Conservation (phyloP, 371 early-diverging fungal species). For the Mucor racemosus region DNA sequence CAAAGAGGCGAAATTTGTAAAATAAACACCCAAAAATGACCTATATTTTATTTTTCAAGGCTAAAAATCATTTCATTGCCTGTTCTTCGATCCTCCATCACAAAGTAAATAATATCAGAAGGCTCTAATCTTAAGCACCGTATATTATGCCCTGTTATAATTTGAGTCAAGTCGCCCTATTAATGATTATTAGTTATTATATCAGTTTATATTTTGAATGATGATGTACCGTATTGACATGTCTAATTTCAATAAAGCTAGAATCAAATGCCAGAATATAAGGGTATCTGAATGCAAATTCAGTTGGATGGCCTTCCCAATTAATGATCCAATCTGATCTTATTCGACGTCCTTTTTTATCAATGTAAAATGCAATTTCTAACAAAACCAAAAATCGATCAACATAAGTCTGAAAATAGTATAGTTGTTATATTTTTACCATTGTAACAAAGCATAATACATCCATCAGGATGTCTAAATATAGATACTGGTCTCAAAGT, state of each 20-base stretch:
- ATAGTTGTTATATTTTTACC: slow-evolving; percentile 27
- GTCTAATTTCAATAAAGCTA: slow-evolving; percentile 86
- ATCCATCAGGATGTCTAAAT: slow-evolving; percentile 76
- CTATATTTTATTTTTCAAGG: slow-evolving; percentile 1
- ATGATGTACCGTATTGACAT: slow-evolving; percentile 66
- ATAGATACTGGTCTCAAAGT: slow-evolving; percentile 78
- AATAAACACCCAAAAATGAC: background rate
- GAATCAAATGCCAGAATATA: slow-evolving; percentile 89
- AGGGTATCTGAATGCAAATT: slow-evolving; percentile 76
- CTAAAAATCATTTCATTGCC: slow-evolving; percentile 13
- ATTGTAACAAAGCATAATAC: slow-evolving; percentile 90
- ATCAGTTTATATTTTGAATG: background rate
- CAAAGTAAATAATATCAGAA: slow-evolving; percentile 57
- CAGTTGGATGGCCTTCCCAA: slow-evolving; percentile 76
- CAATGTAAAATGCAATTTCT: slow-evolving; percentile 92
- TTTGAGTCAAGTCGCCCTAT: slow-evolving; percentile 12
- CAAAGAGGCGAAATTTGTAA: background rate
- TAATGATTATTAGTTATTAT: too few species aligned
- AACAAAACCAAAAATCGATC: background rate
- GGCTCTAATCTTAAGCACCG: slow-evolving; percentile 60
- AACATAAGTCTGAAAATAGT: background rate
- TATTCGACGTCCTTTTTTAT: slow-evolving; percentile 84
- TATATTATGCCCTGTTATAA: slow-evolving; percentile 66
- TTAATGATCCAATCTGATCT: slow-evolving; percentile 75
- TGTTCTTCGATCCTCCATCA: slow-evolving; percentile 51